phyloP scores from a whole-genome alignment of 345 rosid species.

The Erysimum cheiranthoides region DNA sequence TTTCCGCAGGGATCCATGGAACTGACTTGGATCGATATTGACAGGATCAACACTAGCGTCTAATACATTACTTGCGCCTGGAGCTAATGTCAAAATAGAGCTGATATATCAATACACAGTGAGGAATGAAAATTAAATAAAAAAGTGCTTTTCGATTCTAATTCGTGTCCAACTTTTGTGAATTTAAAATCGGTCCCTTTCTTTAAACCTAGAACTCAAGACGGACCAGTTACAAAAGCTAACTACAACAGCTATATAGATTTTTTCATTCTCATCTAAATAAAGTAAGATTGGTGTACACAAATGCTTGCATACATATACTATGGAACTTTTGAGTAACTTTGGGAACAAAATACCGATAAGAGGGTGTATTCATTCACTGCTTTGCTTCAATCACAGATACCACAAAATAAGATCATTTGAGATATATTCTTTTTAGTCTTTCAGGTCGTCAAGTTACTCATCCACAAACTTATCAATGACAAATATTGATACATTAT shows the following conservation, averaged over 20 bases:
- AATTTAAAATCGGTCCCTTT: slow-evolving; percentile 1
- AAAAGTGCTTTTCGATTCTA: neutral
- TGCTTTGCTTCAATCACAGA: too few species aligned
- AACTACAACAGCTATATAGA: slow-evolving; percentile 1
- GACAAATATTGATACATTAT: neutral
- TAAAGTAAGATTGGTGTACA: neutral
- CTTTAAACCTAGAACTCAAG: neutral
- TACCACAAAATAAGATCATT: too few species aligned
- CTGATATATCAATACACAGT: slow-evolving; percentile 34
- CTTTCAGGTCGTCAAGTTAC: neutral
- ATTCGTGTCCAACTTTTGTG: neutral
- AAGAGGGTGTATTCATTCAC: too few species aligned
- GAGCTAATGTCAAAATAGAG: slow-evolving; percentile 52
- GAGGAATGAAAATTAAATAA: neutral
- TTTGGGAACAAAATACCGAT: neutral
- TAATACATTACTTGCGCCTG: slow-evolving; percentile 66
- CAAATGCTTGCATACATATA: slow-evolving; percentile 11
- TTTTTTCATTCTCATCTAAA: slow-evolving; percentile 3
- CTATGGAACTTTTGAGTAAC: neutral
- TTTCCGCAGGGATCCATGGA: slow-evolving; percentile 66
- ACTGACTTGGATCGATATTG: slow-evolving; percentile 58
- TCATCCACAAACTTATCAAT: slow-evolving; percentile 1
- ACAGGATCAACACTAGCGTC: slow-evolving; percentile 60
- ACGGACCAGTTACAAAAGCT: slow-evolving; percentile 7
- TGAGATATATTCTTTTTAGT: too few species aligned